Conservation (phyloP, 768 basidiomycete species). For the Hericium rajendrae region DNA sequence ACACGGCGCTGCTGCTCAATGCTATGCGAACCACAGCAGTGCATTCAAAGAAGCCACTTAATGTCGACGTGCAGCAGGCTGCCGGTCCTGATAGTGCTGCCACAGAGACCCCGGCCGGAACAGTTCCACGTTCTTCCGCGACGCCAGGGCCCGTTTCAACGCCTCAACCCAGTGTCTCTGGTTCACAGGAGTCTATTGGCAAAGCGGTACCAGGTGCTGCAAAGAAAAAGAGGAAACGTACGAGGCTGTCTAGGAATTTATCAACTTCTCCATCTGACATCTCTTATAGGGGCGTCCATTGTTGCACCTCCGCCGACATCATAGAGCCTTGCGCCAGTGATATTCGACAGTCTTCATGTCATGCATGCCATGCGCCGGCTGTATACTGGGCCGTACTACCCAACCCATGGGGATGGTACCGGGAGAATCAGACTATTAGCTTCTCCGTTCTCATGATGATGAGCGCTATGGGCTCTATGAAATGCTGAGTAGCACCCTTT, state of each 20-base stretch:
- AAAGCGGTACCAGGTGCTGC: slow-evolving; percentile 43
- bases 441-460: too few species aligned
- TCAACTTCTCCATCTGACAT: not conserved
- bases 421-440: too few species aligned
- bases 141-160: slow-evolving; percentile 24
- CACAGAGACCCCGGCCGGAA: slow-evolving; percentile 19
- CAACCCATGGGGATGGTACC: too few species aligned
- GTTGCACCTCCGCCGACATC: not conserved
- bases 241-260: slow-evolving; percentile 16
- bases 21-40: slow-evolving; percentile 75
- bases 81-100: slow-evolving; percentile 21
- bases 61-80: slow-evolving; percentile 25
- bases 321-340: not conserved
- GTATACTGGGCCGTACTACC: too few species aligned
- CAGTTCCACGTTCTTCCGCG: slow-evolving; percentile 22
- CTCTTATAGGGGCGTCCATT: slow-evolving; percentile 1
- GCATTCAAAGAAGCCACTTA: slow-evolving; percentile 49
- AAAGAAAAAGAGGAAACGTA: slow-evolving; percentile 75
- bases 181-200: slow-evolving; percentile 35
- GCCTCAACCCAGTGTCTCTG: slow-evolving; percentile 21
- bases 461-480: too few species aligned
- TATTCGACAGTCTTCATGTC: too few species aligned
- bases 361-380: too few species aligned
- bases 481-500: too few species aligned
- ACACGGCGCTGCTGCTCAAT: slow-evolving; percentile 57